phyloP scores from a whole-genome alignment of 2,329 filamentous ascomycete genomes.

The Thermoascus crustaceus region DNA sequence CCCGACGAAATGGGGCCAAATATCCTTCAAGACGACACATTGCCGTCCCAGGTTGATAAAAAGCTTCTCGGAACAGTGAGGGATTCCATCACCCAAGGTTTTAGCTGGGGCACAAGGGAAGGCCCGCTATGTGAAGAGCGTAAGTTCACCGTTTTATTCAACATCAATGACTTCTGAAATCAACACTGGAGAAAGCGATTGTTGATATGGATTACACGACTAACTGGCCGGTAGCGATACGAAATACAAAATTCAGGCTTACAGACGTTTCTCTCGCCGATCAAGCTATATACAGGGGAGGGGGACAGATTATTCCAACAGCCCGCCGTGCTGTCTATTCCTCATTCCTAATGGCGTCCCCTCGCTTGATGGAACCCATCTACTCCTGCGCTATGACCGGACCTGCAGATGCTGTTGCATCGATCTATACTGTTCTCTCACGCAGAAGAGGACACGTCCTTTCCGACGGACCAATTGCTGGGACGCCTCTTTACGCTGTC shows the following conservation, averaged over 20 bases:
- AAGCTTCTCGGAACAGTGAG: slow-evolving; percentile 78
- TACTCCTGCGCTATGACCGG: slow-evolving; percentile 91
- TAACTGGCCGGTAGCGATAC: slow-evolving; percentile 58
- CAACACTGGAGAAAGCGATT: too few relatives aligned
- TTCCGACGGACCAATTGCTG: slow-evolving; percentile 86
- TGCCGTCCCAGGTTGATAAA: slow-evolving; percentile 91
- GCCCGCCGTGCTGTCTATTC: slow-evolving; percentile 88
- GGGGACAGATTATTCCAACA: slow-evolving; percentile 95
- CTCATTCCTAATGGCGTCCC: slow-evolving; percentile 93
- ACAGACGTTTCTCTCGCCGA: slow-evolving; percentile 80
- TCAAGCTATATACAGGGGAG: slow-evolving; percentile 89
- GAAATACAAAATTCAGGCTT: slow-evolving; percentile 95
- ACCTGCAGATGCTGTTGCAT: slow-evolving; percentile 77
- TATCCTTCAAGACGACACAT: slow-evolving; percentile 91
- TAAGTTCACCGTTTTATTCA: slow-evolving; percentile 44
- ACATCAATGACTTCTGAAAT: slow-evolving; percentile 9
- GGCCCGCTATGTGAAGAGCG: slow-evolving; percentile 96
- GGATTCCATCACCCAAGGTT: slow-evolving; percentile 90
- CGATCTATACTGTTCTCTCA: slow-evolving; percentile 85
- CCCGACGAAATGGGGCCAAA: slow-evolving; percentile 93
- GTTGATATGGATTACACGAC: too few relatives aligned
- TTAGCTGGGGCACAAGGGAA: slow-evolving; percentile 92
- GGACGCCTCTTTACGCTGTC: slow-evolving; percentile 87
- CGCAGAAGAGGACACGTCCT: slow-evolving; percentile 85
- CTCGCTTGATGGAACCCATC: slow-evolving; percentile 91